These are phyloP conservation scores for Quercus engelmannii DNA, from an alignment of 306 rosid genomes.

Conservation along the genomic window DNA sequence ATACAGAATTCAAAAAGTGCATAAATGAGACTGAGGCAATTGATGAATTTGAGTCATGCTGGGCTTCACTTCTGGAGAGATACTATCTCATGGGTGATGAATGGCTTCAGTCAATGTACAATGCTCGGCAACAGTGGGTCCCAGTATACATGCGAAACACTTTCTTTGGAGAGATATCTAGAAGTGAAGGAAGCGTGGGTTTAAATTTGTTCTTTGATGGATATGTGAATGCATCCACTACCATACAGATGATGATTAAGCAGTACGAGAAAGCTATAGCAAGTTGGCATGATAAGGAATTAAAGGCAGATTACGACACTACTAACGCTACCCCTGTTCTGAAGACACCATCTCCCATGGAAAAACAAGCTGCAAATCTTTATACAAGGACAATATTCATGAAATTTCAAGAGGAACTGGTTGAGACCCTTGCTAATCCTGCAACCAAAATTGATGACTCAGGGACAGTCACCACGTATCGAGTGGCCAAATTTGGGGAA, in stretches of 20 bases:
- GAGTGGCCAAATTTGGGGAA: slow-evolving; percentile 87
- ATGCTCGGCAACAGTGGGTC: slow-evolving; percentile 71
- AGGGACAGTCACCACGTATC: slow-evolving; percentile 66
- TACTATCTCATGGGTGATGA: slow-evolving; percentile 69
- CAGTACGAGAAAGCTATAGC: slow-evolving; percentile 82
- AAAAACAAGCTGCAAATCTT: slow-evolving; percentile 81
- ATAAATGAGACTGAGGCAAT: slow-evolving; percentile 54
- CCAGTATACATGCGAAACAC: slow-evolving; percentile 68
- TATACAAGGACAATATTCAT: slow-evolving; percentile 72
- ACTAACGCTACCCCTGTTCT: slow-evolving; percentile 52
- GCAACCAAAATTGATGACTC: slow-evolving; percentile 76
- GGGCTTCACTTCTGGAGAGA: slow-evolving; percentile 67
- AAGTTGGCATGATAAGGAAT: slow-evolving; percentile 73
- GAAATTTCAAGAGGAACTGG: slow-evolving; percentile 87
- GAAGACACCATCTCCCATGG: slow-evolving; percentile 92
- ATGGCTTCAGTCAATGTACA: slow-evolving; percentile 80
- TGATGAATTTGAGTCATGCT: slow-evolving; percentile 70
- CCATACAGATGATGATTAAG: slow-evolving; percentile 61
- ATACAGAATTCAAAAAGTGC: slow-evolving; percentile 58
- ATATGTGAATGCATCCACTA: slow-evolving; percentile 63
- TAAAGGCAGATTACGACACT: slow-evolving; percentile 80
- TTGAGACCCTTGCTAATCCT: slow-evolving; percentile 87
- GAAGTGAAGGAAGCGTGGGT: slow-evolving; percentile 41
- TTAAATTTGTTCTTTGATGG: slow-evolving; percentile 68
- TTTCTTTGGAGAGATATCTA: slow-evolving; percentile 69